Conservation (phyloP, 352 stramenopile species). For the Plasmopara halstedii region DNA sequence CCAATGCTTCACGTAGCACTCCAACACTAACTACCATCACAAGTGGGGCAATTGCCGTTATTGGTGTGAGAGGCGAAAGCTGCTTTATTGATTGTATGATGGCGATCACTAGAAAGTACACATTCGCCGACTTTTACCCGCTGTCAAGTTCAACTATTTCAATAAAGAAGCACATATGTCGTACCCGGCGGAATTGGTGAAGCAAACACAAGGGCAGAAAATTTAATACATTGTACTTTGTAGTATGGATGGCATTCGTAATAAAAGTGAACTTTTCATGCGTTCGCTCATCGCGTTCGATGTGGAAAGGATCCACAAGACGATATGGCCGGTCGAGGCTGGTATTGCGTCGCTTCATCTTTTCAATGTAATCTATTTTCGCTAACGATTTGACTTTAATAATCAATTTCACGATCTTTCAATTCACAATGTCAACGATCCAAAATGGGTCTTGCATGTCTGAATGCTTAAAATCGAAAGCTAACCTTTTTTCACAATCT, state of each 20-base stretch:
- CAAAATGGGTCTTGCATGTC: too few relatives aligned
- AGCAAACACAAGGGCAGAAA: conserved; percentile 62
- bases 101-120: conserved; percentile 92
- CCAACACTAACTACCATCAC: conserved; percentile 78
- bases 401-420: too few relatives aligned
- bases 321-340: conserved; percentile 26
- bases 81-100: conserved; percentile 87
- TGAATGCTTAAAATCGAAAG: too few relatives aligned
- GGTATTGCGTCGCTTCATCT: conserved; percentile 22
- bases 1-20: conserved; percentile 67
- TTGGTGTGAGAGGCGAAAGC: conserved; percentile 59
- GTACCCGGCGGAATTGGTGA: conserved; percentile 80
- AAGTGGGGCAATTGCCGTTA: conserved; percentile 71
- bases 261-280: conserved; percentile 49
- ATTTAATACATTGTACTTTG: conserved; percentile 87
- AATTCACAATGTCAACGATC: too few relatives aligned
- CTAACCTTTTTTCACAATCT: too few relatives aligned
- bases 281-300: conserved; percentile 42
- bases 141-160: neutral
- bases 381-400: conserved; percentile 17
- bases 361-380: neutral
- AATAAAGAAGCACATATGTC: neutral
- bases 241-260: conserved; percentile 81
- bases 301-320: conserved; percentile 56
- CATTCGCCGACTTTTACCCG: conserved; percentile 77